These are phyloP conservation scores for Haberlea rhodopensis DNA, from an alignment of 257 asterid genomes.

Conservation along the genomic window DNA sequence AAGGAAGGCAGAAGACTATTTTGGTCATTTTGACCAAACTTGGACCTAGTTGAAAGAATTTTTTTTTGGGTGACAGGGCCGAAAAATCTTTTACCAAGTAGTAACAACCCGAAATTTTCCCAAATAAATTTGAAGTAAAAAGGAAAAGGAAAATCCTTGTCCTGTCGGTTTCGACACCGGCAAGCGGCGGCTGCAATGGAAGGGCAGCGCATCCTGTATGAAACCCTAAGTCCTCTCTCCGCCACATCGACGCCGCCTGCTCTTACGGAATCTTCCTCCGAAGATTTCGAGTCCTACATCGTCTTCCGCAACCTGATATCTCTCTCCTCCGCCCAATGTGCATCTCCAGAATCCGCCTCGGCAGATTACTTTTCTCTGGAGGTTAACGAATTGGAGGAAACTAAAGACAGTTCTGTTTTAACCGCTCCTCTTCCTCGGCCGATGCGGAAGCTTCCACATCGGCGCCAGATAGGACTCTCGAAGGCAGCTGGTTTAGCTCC, in stretches of 20 bases:
- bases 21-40: too few species aligned
- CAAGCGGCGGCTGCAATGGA: conserved; percentile 40
- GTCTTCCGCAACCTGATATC: conserved; percentile 71
- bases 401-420: neutral
- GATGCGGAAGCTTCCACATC: conserved; percentile 29
- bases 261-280: conserved; percentile 33
- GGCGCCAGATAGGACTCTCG: conserved; percentile 48
- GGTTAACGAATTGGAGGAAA: conserved; percentile 38
- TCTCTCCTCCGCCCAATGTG: conserved; percentile 30
- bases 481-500: conserved; percentile 88
- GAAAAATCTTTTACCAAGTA: too few species aligned
- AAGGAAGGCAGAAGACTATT: too few species aligned
- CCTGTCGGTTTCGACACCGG: neutral
- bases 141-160: too few species aligned
- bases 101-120: too few species aligned
- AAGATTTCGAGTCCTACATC: conserved; percentile 43
- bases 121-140: too few species aligned
- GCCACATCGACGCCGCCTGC: conserved; percentile 23
- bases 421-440: conserved; percentile 24
- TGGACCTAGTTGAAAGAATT: too few species aligned
- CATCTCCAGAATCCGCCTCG: conserved; percentile 56
- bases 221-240: conserved; percentile 63
- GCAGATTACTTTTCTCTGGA: conserved; percentile 86
- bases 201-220: conserved; percentile 42
- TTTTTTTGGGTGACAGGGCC: too few species aligned